Evolutionary conservation across 2,329 filamentous ascomycete species (phyloP), one percentile per base, ranked within the genome.

Genomic region (Xylariaceae sp.): DNA sequence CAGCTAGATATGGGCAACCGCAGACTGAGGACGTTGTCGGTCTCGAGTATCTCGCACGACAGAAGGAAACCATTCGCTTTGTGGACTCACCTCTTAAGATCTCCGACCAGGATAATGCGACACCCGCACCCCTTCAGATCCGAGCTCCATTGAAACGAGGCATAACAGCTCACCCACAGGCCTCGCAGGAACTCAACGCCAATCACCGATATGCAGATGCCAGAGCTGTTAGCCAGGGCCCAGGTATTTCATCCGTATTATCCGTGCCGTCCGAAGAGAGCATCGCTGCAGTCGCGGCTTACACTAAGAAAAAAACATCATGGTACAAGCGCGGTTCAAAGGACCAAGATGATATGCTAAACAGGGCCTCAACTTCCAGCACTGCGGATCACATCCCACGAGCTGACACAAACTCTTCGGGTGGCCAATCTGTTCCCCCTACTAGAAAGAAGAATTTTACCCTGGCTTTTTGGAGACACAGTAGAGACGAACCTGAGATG

Each of bases 391-490:
- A 37, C 16, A 32, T 54, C 20, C 52, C 49, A 14, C 55, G 56
- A 7, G 49, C 48, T 2, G 54, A 57, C 5, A 58, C 50, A 21
- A 55, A 52, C 16, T 56, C 58, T 8, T 57, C 58, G 8, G 38
- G 47, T 8, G 53, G 42, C n/a, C 39, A 41, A n/a, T 25, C 41
- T 36, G 42, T 45, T 23, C 46, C 22, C 5, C 56, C 55, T 10
- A 41, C 32, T 40, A 80, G 73, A 64, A 79, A 74, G 65, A 75
- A 58, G 44, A 58, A 68, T 7, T 79, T 81, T 49, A 68, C 66
- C 22, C 70, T 80, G 14, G 66, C 73, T 5, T 81, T 81, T 50
- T 82, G 76, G 77, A 79, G 77, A 58, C 68, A 62, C 37, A 63
- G 53, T 21, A 73, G 70, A 54, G 65, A 61, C 14, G 55, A 72